Evolutionary conservation across 805 yeast genomes (phyloP).

Genomic region (Wickerhamomyces kurtzmanii): DNA sequence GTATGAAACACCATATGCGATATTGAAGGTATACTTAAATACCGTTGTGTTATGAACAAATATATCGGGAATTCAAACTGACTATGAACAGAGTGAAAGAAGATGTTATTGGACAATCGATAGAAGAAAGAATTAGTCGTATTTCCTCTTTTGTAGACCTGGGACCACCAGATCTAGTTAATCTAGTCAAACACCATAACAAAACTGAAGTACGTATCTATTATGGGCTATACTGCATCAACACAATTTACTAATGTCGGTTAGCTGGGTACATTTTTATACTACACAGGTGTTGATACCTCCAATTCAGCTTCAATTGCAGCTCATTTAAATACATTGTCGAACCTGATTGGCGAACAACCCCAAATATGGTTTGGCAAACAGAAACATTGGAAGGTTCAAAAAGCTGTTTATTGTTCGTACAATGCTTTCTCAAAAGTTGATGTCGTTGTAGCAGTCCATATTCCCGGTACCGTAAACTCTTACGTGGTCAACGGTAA

Average conservation of each 20-base stretch:
- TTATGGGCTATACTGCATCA: no score
- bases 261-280: constrained; percentile 61
- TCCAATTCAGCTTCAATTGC: constrained; percentile 72
- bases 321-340: constrained; percentile 58
- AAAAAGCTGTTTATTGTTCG: constrained; percentile 61
- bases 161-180: constrained; percentile 60
- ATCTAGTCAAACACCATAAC: constrained; percentile 34
- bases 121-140: constrained; percentile 55
- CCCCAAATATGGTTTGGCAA: constrained; percentile 80
- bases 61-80: background rate
- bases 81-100: constrained; percentile 41
- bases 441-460: constrained; percentile 65
- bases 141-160: constrained; percentile 50
- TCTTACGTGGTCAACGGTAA: constrained; percentile 31
- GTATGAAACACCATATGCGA: constrained; percentile 11
- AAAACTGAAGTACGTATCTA: no score
- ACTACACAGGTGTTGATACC: constrained; percentile 68
- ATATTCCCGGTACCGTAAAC: constrained; percentile 66
- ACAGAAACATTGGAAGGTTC: constrained; percentile 56
- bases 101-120: constrained; percentile 44
- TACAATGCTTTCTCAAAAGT: constrained; percentile 68
- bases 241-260: no score
- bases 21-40: no score
- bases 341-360: constrained; percentile 49
- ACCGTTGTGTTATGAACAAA: background rate